Conservation (phyloP, 177 flowering plant genomes). For the Vitis hybrid region DNA sequence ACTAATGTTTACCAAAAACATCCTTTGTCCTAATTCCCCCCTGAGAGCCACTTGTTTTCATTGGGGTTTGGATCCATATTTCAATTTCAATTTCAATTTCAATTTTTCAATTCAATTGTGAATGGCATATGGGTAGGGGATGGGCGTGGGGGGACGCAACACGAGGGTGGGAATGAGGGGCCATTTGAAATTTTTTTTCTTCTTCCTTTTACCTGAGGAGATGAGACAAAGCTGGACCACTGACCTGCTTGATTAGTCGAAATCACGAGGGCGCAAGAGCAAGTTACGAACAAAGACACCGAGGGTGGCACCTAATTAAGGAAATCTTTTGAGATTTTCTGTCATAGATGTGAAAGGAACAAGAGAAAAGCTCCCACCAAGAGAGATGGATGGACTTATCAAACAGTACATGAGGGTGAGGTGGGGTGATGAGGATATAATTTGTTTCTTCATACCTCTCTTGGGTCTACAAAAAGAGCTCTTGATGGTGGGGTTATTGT, state of each 20-base stretch:
- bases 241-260: constrained; percentile 14
- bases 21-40: too few species aligned
- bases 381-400: constrained; percentile 8
- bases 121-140: too few species aligned
- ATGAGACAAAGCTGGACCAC: constrained; percentile 23
- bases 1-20: neutral
- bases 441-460: constrained; percentile 46
- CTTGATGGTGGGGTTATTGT: constrained; percentile 26
- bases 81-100: too few species aligned
- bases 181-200: neutral
- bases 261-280: constrained; percentile 17
- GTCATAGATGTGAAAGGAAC: constrained; percentile 36
- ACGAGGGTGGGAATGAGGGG: neutral
- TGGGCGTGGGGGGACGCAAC: neutral
- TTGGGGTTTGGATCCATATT: neutral
- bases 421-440: neutral
- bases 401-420: constrained; percentile 18
- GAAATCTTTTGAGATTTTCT: constrained; percentile 36
- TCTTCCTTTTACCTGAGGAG: neutral
- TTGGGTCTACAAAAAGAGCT: constrained; percentile 73
- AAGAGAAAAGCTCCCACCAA: constrained; percentile 23
- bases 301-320: constrained; percentile 39
- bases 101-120: too few species aligned
- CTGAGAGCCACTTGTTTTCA: neutral
- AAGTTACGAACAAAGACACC: constrained; percentile 18